Conservation (phyloP, 805 yeast species). For the Candida andamanensis region DNA sequence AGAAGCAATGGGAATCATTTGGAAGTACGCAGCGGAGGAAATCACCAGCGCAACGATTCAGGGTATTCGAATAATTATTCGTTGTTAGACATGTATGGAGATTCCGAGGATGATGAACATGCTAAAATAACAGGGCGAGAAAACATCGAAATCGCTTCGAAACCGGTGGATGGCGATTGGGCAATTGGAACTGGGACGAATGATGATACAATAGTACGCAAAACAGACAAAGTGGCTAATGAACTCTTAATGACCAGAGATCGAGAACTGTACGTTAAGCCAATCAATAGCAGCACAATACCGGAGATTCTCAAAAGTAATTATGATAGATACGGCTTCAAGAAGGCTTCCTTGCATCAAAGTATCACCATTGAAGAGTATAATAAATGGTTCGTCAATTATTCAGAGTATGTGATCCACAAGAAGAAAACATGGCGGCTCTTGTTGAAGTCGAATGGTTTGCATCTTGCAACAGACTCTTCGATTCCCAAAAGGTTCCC, state of each 20-base stretch:
- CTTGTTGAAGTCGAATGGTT: constrained; percentile 64
- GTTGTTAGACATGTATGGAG: constrained; percentile 31
- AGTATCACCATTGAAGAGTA: constrained; percentile 49
- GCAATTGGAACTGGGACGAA: background rate
- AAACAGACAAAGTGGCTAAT: constrained; percentile 1
- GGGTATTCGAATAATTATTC: constrained; percentile 32
- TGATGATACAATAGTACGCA: background rate
- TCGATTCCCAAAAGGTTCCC: constrained; percentile 62
- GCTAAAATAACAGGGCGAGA: background rate
- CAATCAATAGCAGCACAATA: constrained; percentile 6
- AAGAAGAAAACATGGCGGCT: constrained; percentile 75
- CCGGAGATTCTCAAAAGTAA: constrained; percentile 14
- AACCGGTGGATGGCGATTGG: background rate
- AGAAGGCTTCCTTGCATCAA: constrained; percentile 50
- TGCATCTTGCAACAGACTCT: constrained; percentile 33
- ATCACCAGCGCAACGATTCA: constrained; percentile 29
- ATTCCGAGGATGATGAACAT: constrained; percentile 8
- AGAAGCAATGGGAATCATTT: no score
- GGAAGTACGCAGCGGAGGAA: no score
- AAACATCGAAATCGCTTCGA: background rate
- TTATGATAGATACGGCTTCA: constrained; percentile 82
- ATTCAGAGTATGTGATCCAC: constrained; percentile 56
- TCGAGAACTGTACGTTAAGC: constrained; percentile 7
- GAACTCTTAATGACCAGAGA: constrained; percentile 9
- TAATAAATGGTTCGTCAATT: constrained; percentile 70